These are phyloP conservation scores for Peronospora tabacina DNA, from an alignment of 352 stramenopile genomes.

Conservation along the genomic window DNA sequence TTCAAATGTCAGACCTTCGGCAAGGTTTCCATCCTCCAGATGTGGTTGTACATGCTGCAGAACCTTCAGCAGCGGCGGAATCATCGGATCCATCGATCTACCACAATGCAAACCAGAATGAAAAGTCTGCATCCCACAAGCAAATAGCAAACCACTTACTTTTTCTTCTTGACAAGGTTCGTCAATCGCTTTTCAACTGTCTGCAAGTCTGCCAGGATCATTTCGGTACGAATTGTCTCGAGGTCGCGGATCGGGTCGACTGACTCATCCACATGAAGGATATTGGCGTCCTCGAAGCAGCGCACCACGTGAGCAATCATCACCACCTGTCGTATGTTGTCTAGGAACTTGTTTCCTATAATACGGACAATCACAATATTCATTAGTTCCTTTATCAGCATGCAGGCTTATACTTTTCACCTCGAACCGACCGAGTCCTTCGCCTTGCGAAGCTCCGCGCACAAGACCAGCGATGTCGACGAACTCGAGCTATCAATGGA, in stretches of 20 bases:
- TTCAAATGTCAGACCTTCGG: slow-evolving; percentile 46
- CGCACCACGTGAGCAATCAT: slow-evolving; percentile 89
- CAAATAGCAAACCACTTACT: slow-evolving; percentile 22
- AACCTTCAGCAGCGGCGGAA: slow-evolving; percentile 45
- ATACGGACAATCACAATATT: not conserved
- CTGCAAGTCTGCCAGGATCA: slow-evolving; percentile 89
- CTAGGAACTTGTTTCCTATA: slow-evolving; percentile 78
- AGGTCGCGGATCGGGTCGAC: slow-evolving; percentile 96
- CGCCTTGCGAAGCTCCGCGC: slow-evolving; percentile 66
- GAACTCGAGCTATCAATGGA: slow-evolving; percentile 63
- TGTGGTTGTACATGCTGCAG: slow-evolving; percentile 53
- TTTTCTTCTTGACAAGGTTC: slow-evolving; percentile 76
- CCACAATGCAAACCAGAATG: slow-evolving; percentile 3
- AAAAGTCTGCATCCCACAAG: not conserved
- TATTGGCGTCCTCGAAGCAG: slow-evolving; percentile 97
- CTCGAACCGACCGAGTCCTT: slow-evolving; percentile 48
- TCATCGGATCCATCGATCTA: slow-evolving; percentile 50
- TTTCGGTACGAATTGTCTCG: slow-evolving; percentile 96
- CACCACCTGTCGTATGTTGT: slow-evolving; percentile 80
- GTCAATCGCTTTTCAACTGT: slow-evolving; percentile 61
- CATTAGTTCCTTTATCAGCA: not conserved
- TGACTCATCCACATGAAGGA: slow-evolving; percentile 94
- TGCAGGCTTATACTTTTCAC: not conserved
- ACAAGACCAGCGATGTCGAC: slow-evolving; percentile 84
- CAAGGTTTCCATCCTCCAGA: slow-evolving; percentile 81